These are phyloP conservation scores for Aspergillus avenaceus DNA, from an alignment of 495 filamentous ascomycete genomes.

Conservation along the genomic window DNA sequence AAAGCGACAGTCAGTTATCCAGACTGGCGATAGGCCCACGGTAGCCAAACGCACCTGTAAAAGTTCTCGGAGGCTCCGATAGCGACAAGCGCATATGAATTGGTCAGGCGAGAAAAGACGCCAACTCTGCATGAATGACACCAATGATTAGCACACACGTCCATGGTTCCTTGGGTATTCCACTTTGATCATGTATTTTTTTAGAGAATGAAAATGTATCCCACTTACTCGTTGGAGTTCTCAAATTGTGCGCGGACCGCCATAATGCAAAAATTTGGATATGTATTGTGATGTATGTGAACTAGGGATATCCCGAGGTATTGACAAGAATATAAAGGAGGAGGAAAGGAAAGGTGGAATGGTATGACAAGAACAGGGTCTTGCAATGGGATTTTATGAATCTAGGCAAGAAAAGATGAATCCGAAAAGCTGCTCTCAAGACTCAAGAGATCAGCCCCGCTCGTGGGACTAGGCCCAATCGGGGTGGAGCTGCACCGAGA, in stretches of 20 bases:
- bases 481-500: slow-evolving; percentile 8
- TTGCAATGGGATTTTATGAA: background rate
- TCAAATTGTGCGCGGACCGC: slow-evolving; percentile 90
- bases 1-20: slow-evolving; percentile 1
- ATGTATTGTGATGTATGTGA: background rate
- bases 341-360: background rate
- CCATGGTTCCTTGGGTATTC: background rate
- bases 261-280: slow-evolving; percentile 42
- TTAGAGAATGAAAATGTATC: background rate
- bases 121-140: slow-evolving; percentile 62
- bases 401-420: slow-evolving; percentile 4
- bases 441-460: slow-evolving; percentile 7
- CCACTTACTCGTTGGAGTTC: slow-evolving; percentile 91
- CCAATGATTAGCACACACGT: background rate
- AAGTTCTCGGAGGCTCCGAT: slow-evolving; percentile 97
- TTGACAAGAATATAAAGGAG: background rate
- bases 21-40: background rate
- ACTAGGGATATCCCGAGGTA: background rate
- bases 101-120: slow-evolving; percentile 93
- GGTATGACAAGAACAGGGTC: slow-evolving; percentile 4
- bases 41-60: slow-evolving; percentile 59
- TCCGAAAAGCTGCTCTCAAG: slow-evolving; percentile 5
- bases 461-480: slow-evolving; percentile 18
- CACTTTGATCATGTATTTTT: background rate
- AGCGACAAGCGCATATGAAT: slow-evolving; percentile 90